phyloP scores from a whole-genome alignment of 805 yeast species.

The Blastobotrys terrestris region DNA sequence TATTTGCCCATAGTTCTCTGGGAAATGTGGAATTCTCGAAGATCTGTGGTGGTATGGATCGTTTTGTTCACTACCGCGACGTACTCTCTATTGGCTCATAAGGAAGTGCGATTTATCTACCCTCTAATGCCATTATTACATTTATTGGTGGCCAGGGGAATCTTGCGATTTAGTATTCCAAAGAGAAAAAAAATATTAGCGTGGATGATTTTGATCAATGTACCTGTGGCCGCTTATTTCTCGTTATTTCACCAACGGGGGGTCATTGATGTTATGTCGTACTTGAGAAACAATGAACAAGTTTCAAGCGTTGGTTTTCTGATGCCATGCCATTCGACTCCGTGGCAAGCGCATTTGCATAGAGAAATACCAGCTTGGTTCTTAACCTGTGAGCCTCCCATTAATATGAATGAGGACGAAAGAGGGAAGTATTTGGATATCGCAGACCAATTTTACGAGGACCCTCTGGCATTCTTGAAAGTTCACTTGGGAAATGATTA shows the following conservation, averaged over 20 bases:
- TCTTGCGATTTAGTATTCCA: conserved; percentile 13
- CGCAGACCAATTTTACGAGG: conserved; percentile 73
- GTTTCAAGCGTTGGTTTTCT: conserved; percentile 65
- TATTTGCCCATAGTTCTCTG: conserved; percentile 55
- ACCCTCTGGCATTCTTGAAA: conserved; percentile 55
- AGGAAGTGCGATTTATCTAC: conserved; percentile 85
- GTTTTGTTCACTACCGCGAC: conserved; percentile 41
- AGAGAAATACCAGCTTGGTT: conserved; percentile 59
- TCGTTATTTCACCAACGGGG: conserved; percentile 81
- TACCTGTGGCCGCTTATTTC: conserved; percentile 43
- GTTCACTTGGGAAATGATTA: conserved; percentile 25
- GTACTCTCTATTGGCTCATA: conserved; percentile 70
- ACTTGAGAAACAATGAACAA: conserved; percentile 38
- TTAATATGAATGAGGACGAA: conserved; percentile 32
- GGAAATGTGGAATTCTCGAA: conserved; percentile 33
- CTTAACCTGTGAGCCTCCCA: conserved; percentile 89
- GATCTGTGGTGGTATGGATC: conserved; percentile 24
- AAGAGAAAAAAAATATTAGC: conserved; percentile 8
- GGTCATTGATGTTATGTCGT: conserved; percentile 59
- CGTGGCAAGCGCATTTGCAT: conserved; percentile 84
- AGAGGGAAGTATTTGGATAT: conserved; percentile 65
- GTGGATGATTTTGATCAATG: conserved; percentile 33
- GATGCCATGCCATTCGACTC: conserved; percentile 97
- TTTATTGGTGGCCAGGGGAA: conserved; percentile 42
- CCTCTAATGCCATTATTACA: conserved; percentile 75